Evolutionary conservation across 495 filamentous ascomycete species (phyloP).

Genomic region (Aspergillus carlsbadensis): DNA sequence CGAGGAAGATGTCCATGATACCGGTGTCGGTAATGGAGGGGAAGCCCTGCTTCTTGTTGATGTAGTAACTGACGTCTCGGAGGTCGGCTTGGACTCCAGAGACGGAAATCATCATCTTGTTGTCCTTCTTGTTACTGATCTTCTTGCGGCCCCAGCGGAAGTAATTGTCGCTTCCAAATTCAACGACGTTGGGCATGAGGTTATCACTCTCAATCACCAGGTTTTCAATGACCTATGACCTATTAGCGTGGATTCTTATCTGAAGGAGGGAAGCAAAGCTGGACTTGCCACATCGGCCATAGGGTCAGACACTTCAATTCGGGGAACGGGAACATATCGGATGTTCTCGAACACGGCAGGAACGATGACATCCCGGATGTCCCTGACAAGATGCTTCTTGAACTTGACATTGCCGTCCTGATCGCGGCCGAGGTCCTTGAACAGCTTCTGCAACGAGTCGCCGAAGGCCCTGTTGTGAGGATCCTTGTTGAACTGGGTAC

Average conservation of each 20-base stretch:
- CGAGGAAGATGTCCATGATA: slow-evolving; percentile 86
- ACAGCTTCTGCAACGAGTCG: slow-evolving; percentile 75
- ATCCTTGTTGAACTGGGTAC: slow-evolving; percentile 85
- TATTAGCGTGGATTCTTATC: not conserved
- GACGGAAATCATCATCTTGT: slow-evolving; percentile 75
- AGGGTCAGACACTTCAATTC: slow-evolving; percentile 88
- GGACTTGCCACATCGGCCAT: slow-evolving; percentile 67
- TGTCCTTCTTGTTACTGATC: slow-evolving; percentile 73
- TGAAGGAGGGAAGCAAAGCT: not conserved
- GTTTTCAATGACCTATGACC: slow-evolving; percentile 74
- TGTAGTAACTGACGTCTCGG: slow-evolving; percentile 85
- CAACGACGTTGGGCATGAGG: slow-evolving; percentile 91
- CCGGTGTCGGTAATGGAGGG: slow-evolving; percentile 86
- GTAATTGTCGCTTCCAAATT: slow-evolving; percentile 91
- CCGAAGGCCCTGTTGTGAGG: slow-evolving; percentile 79
- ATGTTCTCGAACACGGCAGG: slow-evolving; percentile 82
- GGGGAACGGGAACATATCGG: slow-evolving; percentile 89
- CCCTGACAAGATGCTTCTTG: slow-evolving; percentile 89
- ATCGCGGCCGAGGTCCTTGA: slow-evolving; percentile 82
- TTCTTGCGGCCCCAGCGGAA: slow-evolving; percentile 92
- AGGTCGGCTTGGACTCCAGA: slow-evolving; percentile 74
- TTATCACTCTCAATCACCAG: slow-evolving; percentile 95
- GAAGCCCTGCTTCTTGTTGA: slow-evolving; percentile 96
- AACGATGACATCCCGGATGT: slow-evolving; percentile 82
- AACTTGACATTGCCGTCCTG: slow-evolving; percentile 81